phyloP scores from a whole-genome alignment of 2,329 filamentous ascomycete genomes.

The Diaporthe sp. region DNA sequence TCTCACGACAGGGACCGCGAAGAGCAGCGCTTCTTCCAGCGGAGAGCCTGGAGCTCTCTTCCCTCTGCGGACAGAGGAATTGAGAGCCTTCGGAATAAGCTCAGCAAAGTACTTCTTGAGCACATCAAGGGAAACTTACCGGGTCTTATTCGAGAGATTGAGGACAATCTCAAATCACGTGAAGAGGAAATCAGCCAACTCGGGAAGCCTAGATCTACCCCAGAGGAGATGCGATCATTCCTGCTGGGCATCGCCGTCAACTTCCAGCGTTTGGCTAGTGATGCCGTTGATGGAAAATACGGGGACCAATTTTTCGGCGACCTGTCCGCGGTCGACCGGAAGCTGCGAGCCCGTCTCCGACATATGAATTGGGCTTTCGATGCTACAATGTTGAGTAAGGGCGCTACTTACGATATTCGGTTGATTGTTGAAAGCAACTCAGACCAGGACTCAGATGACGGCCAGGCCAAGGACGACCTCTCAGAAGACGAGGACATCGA shows the following conservation, averaged over 20 bases:
- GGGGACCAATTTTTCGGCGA: conserved; percentile 21
- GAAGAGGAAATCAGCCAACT: conserved; percentile 5
- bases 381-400: neutral
- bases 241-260: neutral
- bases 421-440: neutral
- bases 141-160: neutral
- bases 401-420: neutral
- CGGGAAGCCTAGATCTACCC: neutral
- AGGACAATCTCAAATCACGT: neutral
- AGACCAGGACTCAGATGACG: neutral
- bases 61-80: conserved; percentile 15
- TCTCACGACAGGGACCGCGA: conserved; percentile 44
- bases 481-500: neutral
- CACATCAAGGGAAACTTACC: conserved; percentile 16
- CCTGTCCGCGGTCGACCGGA: neutral
- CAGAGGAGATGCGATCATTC: conserved; percentile 14
- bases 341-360: conserved; percentile 8
- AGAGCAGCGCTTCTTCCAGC: conserved; percentile 47
- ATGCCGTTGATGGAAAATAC: conserved; percentile 11
- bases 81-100: conserved; percentile 11
- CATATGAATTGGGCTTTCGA: conserved; percentile 19
- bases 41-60: conserved; percentile 41
- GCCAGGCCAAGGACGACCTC: neutral
- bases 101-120: conserved; percentile 9
- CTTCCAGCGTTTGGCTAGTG: neutral